phyloP scores from a whole-genome alignment of 768 basidiomycete genomes.

The Cyclocybe cylindracea region DNA sequence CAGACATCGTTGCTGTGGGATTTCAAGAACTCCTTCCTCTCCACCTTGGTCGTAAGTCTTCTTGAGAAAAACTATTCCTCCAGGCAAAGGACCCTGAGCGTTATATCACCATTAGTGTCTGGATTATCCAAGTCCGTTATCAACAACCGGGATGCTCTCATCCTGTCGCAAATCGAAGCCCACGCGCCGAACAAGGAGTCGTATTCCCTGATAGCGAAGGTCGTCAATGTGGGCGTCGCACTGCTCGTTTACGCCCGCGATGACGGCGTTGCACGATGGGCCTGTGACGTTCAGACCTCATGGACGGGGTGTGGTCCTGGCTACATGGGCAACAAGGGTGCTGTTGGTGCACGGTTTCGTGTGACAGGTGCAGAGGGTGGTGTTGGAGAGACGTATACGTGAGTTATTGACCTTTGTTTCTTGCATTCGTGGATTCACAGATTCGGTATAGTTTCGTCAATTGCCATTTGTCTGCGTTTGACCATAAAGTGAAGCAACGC shows the following conservation, averaged over 20 bases:
- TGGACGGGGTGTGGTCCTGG: conserved; percentile 75
- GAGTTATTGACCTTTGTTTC: conserved; percentile 30
- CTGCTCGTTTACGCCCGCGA: conserved; percentile 86
- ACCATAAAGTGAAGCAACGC: conserved; percentile 60
- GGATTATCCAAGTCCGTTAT: conserved; percentile 76
- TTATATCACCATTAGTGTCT: conserved; percentile 51
- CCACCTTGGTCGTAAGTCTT: conserved; percentile 78
- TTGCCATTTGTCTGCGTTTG: conserved; percentile 89
- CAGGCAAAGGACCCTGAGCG: conserved; percentile 5
- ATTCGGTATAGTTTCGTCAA: conserved; percentile 74
- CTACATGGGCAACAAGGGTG: conserved; percentile 95
- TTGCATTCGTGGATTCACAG: background rate
- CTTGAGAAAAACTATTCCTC: background rate
- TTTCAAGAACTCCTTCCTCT: conserved; percentile 94
- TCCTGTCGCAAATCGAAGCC: conserved; percentile 71
- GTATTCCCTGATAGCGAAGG: conserved; percentile 77
- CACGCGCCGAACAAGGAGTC: conserved; percentile 71
- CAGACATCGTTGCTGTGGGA: conserved; percentile 88
- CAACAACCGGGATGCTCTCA: conserved; percentile 66
- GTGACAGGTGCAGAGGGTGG: conserved; percentile 55
- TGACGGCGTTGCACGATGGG: conserved; percentile 56
- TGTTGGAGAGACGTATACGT: conserved; percentile 84
- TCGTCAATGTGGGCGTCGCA: conserved; percentile 86
- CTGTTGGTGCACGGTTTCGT: conserved; percentile 85
- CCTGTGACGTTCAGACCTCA: conserved; percentile 67